A percentile compares a stretch with the other conserved stretches of the same genome.
Conservation (phyloP, 495 filamentous ascomycete species). For the Xylona heveae region DNA sequence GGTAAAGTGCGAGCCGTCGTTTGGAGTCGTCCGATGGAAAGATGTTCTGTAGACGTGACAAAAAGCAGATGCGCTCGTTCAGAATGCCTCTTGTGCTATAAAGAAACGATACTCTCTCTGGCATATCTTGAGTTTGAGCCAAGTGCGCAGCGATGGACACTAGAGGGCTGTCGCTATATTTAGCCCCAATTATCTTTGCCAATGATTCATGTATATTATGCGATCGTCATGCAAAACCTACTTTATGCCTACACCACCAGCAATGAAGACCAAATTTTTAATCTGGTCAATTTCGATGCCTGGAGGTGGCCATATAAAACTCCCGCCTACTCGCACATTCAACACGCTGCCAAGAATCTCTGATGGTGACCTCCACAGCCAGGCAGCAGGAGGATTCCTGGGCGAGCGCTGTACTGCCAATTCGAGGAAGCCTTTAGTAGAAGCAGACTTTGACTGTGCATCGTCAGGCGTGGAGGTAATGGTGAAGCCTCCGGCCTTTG, state of each 20-base stretch:
- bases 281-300: slow-evolving; percentile 19
- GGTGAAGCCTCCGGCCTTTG: slow-evolving; percentile 64
- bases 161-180: slow-evolving; percentile 11
- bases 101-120: slow-evolving; percentile 12
- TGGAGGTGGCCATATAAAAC: slow-evolving; percentile 54
- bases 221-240: slow-evolving; percentile 16
- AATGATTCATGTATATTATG: neutral
- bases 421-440: slow-evolving; percentile 32
- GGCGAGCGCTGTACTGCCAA: slow-evolving; percentile 50
- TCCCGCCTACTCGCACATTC: slow-evolving; percentile 52
- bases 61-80: slow-evolving; percentile 12
- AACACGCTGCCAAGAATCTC: slow-evolving; percentile 36
- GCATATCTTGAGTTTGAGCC: slow-evolving; percentile 6
- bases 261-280: slow-evolving; percentile 45
- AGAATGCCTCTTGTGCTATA: slow-evolving; percentile 12
- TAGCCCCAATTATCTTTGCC: neutral
- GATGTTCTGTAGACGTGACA: slow-evolving; percentile 12
- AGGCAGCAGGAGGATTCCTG: slow-evolving; percentile 47
- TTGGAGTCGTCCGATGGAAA: neutral
- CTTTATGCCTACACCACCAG: slow-evolving; percentile 75
- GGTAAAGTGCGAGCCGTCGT: slow-evolving; percentile 10
- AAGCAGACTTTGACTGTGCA: slow-evolving; percentile 7
- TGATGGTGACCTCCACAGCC: slow-evolving; percentile 38
- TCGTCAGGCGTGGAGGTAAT: slow-evolving; percentile 51
- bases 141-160: slow-evolving; percentile 19